Evolutionary conservation across 116 monocot genomes (phyloP).

Genomic region (Zostera marina): DNA sequence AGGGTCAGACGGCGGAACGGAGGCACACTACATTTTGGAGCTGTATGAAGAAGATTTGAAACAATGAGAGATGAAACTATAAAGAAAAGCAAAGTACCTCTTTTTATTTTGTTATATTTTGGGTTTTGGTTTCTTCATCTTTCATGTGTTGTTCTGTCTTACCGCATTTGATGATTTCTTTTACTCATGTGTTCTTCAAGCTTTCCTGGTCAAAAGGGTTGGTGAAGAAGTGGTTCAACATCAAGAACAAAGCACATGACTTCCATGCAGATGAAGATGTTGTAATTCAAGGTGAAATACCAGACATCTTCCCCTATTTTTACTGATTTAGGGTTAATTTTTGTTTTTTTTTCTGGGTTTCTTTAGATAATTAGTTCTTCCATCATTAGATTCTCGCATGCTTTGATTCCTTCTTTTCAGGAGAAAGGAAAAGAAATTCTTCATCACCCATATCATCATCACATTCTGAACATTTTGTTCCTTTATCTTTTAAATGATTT

Average conservation of each 20-base stretch:
- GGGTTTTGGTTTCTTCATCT: neutral
- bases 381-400: constrained; percentile 5
- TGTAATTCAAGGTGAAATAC: constrained; percentile 25
- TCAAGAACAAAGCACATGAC: constrained; percentile 79
- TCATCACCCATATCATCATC: too few species aligned
- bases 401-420: constrained; percentile 28
- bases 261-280: constrained; percentile 70
- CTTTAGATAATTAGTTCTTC: neutral
- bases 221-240: constrained; percentile 82
- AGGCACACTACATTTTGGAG: neutral
- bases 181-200: constrained; percentile 16
- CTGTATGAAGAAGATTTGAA: constrained; percentile 34
- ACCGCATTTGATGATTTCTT: neutral
- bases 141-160: neutral
- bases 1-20: neutral
- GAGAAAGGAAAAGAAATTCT: constrained; percentile 7
- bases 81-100: constrained; percentile 38
- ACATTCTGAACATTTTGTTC: neutral
- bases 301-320: constrained; percentile 1
- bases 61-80: constrained; percentile 80
- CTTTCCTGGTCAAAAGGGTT: constrained; percentile 89
- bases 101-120: neutral
- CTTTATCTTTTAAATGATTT: neutral
- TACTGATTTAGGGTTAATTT: neutral
- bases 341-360: neutral